Percentiles rank a stretch among this genome's conserved stretches.
Conservation (phyloP, 2,329 filamentous ascomycete genomes). For the Neoscytalidium dimidiatum region DNA sequence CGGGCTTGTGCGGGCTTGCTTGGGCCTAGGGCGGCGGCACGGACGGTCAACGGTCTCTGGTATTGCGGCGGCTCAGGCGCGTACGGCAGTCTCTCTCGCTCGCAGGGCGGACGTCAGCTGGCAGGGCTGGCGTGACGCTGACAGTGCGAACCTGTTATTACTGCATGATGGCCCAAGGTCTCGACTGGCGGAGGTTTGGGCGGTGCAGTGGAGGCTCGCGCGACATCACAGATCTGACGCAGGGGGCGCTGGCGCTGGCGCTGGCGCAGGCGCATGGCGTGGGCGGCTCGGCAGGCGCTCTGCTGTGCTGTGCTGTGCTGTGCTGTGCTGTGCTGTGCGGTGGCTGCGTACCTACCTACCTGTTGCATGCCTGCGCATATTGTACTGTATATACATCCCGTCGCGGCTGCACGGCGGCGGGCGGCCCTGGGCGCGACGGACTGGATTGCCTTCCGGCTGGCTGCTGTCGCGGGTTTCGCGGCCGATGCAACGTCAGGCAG, state of each 20-base stretch:
- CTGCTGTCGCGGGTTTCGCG: too few species aligned
- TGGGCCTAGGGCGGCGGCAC: not conserved
- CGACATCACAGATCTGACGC: not conserved
- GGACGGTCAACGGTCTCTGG: too few species aligned
- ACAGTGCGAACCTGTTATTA: not conserved
- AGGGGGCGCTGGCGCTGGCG: conserved; percentile 21
- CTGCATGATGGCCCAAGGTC: conserved; percentile 10
- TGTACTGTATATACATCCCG: too few species aligned
- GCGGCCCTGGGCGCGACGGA: too few species aligned
- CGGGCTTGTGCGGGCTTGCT: not conserved
- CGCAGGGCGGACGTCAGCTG: not conserved
- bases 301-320: too few species aligned
- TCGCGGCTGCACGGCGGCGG: too few species aligned
- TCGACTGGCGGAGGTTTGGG: not conserved
- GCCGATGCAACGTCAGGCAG: too few species aligned
- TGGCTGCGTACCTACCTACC: too few species aligned
- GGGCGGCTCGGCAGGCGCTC: conserved; percentile 24
- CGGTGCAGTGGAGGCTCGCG: not conserved
- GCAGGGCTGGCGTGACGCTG: conserved; percentile 2
- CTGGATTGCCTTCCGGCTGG: too few species aligned
- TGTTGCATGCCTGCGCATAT: too few species aligned
- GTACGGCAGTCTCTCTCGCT: not conserved
- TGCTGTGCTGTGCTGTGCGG: too few species aligned
- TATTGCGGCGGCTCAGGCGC: conserved; percentile 1
- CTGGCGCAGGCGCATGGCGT: conserved; percentile 16